Base-by-base conservation (phyloP, 2,329 filamentous ascomycete species). In the Plectosphaerella cucumerina region DNA sequence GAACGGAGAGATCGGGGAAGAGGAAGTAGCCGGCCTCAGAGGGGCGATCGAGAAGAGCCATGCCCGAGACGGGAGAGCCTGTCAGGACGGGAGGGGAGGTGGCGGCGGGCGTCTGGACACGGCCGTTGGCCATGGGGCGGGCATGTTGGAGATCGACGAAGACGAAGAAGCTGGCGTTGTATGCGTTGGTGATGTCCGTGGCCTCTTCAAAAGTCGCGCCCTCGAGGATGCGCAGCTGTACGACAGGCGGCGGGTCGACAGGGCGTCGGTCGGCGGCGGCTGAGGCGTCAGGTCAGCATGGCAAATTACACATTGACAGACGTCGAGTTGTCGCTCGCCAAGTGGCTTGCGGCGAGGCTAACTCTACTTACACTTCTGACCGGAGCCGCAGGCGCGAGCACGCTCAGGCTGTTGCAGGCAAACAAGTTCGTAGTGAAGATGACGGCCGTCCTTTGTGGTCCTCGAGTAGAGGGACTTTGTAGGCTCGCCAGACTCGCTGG, bases 131-230 rank as follows among this genome's bases (percentile, higher is more conserved):
- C 53, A 97, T 87, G 26, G 85, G 82, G 35, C 92, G 88, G 23
- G 90, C 88, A 60, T 90, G 85, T 65, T 97, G 91, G 53, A 99
- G 78, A 6, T 91, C 97, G 48, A 92, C 90, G 62, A 90, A 97
- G 39, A 97, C 85, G 72, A 99, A 97, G 80, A 97, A 97, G 71
- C 96, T 96, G 65, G 92, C 92, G 65, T 96, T 93, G 75, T 97
- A 96, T 53, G 84, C 81, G 62, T 96, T 96, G 2, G 94, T 97
- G 62, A 91, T 82, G 54, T 91, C 87, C 64, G 78, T 78, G 50
- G 80, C 80, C 48, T 76, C 71, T 46, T 81, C 77, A 21, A 84
- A 76, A 22, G 84, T 74, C 33, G 76, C 70, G 34, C 86, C 89
- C 64, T 96, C 89, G 60, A 85, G 90, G 57, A 97, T 88, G 58